Base-by-base conservation (phyloP, 106 monocot genomes). In the Allium sativum region DNA sequence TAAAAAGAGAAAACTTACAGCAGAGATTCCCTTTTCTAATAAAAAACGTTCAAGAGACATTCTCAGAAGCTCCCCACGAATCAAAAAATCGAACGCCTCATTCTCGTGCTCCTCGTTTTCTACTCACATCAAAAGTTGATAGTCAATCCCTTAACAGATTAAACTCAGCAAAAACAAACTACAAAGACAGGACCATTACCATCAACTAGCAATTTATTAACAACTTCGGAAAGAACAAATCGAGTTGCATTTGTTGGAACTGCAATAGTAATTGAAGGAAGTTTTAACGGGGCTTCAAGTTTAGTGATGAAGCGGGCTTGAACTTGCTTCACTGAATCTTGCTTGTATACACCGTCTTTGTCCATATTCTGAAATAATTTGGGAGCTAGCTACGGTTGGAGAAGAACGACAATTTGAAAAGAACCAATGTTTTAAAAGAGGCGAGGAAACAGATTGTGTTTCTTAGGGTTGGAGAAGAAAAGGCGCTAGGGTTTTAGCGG, bases 201-300 rank as follows among this genome's bases (percentile, higher is more conserved):
- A 15, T 59, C 57, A 44, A 72, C 55, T 42, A 96, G 81, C 16
- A 96, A 70, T 40, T 59, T 59, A 60, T 96, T 96, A 51, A 96
- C 77, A 62, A 96, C 87, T 74, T 96, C 95, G 22, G 95, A 96
- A 51, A 96, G 95, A 10, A 87, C 90, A 83, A 96, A 79, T 21
- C 95, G 79, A 59, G 81, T 82, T 70, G 91, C 81, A 56, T 87
- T 60, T 17, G 84, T 72, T 9, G 95, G 90, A 56, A 90, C 76
- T 16, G 84, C 84, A 53, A 96, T 79, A 50, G 90, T 55, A 18
- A 44, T 68, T 31, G 77, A 9, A 8, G 81, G 75, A 17, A 66
- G 87, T 65, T 73, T 82, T 66, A 79, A 68, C n/a, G 79, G 77
- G 3, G 77, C 75, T 58, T 21, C 64, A 17, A 96, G 87, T 75